Percentiles rank a stretch among this genome's conserved stretches.
phyloP scores from a whole-genome alignment of 768 basidiomycete genomes.

The Lactifluus volemus region DNA sequence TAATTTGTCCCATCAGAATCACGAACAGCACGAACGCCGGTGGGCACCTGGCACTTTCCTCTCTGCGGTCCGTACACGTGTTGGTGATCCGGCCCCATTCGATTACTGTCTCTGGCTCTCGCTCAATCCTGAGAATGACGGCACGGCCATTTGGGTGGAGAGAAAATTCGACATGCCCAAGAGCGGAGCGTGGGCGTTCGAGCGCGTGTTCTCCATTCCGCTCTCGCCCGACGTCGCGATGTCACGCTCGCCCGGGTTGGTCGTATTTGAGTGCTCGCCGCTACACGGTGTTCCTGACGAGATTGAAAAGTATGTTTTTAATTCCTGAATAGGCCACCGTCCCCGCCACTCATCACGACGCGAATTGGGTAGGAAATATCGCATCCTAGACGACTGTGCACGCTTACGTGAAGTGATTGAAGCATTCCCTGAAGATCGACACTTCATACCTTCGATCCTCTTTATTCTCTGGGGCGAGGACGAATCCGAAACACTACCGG shows the following conservation, averaged over 20 bases:
- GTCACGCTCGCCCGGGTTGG: conserved; percentile 43
- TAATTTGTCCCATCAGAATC: conserved; percentile 40
- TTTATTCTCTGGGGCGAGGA: conserved; percentile 52
- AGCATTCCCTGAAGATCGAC: conserved; percentile 42
- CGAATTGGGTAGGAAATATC: conserved; percentile 46
- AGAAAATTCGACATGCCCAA: conserved; percentile 62
- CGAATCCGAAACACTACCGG: conserved; percentile 28
- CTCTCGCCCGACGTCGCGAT: conserved; percentile 24
- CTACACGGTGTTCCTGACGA: conserved; percentile 53
- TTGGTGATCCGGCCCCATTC: conserved; percentile 28
- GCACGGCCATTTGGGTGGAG: conserved; percentile 74
- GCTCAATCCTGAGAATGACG: conserved; percentile 60
- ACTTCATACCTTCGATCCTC: conserved; percentile 55
- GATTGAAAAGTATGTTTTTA: conserved; percentile 47
- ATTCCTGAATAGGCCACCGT: neutral
- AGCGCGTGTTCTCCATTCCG: conserved; percentile 54
- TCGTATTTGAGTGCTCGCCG: conserved; percentile 72
- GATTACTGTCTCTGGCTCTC: conserved; percentile 70
- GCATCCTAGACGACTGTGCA: conserved; percentile 61
- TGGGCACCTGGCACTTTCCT: conserved; percentile 74
- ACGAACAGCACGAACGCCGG: conserved; percentile 58
- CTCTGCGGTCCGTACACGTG: conserved; percentile 32
- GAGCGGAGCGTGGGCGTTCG: conserved; percentile 55
- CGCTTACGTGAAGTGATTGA: conserved; percentile 59
- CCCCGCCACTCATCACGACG: neutral